phyloP scores from a whole-genome alignment of 257 asterid species.

The Solanum piurae region DNA sequence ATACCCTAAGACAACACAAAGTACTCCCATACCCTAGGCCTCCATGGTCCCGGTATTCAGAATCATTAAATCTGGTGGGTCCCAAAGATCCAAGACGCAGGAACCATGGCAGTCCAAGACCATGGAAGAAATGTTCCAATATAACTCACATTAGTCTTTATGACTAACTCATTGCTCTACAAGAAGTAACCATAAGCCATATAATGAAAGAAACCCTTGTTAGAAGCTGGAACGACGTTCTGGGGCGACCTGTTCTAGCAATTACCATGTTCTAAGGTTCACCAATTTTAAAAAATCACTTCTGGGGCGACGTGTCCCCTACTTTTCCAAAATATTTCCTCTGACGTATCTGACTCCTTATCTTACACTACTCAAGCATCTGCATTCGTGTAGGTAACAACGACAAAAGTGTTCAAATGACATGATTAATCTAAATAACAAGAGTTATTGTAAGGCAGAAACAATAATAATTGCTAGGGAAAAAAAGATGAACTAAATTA shows the following conservation, averaged over 20 bases:
- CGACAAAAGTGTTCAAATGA: background rate
- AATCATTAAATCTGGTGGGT: background rate
- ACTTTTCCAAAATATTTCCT: background rate
- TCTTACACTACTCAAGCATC: background rate
- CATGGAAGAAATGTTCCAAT: background rate
- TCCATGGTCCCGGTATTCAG: background rate
- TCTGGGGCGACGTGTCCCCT: background rate
- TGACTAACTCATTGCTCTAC: background rate
- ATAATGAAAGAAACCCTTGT: background rate
- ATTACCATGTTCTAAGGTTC: background rate
- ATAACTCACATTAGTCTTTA: background rate
- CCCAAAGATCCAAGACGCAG: background rate
- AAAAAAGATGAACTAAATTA: slow-evolving; percentile 1
- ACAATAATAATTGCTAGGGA: background rate
- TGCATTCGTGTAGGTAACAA: background rate
- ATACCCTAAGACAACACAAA: background rate
- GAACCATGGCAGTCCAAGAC: background rate
- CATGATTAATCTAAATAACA: background rate
- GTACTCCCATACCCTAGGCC: background rate
- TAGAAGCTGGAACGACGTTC: background rate
- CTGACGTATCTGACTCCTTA: background rate
- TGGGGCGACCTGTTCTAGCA: background rate
- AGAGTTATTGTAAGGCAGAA: background rate
- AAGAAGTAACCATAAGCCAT: background rate
- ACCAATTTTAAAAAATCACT: background rate